A percentile compares a stretch with the other conserved stretches of the same genome.
These are phyloP conservation scores for Bombardia bombarda DNA, from an alignment of 495 filamentous ascomycete genomes.

Conservation along the genomic window DNA sequence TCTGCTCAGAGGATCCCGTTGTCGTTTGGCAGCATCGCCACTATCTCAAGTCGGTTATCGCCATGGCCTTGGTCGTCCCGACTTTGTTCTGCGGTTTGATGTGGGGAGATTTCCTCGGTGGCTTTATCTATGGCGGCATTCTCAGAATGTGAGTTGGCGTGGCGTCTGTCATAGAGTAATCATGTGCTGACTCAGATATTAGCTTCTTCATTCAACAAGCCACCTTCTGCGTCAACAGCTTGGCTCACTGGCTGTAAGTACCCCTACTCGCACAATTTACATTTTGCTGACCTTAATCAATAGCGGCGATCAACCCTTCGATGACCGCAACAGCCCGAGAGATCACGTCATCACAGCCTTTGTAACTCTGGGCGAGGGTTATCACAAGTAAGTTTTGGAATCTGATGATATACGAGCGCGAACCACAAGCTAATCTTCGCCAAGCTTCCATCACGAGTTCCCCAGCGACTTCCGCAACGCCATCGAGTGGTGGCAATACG, in stretches of 20 bases:
- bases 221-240: slow-evolving; percentile 98
- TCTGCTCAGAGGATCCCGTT: slow-evolving; percentile 85
- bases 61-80: slow-evolving; percentile 83
- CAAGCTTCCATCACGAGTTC: slow-evolving; percentile 94
- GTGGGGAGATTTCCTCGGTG: slow-evolving; percentile 87
- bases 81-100: slow-evolving; percentile 74
- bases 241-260: slow-evolving; percentile 99
- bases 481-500: slow-evolving; percentile 96
- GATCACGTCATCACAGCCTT: slow-evolving; percentile 95
- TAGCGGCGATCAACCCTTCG: slow-evolving; percentile 97
- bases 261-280: too few relatives aligned
- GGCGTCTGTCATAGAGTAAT: too few relatives aligned
- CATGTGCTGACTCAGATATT: too few relatives aligned
- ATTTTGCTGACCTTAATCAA: too few relatives aligned
- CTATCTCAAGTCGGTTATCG: slow-evolving; percentile 81
- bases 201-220: slow-evolving; percentile 98
- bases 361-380: slow-evolving; percentile 93
- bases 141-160: too few relatives aligned
- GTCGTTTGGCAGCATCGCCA: slow-evolving; percentile 93
- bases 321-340: slow-evolving; percentile 96
- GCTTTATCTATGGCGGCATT: slow-evolving; percentile 92
- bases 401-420: too few relatives aligned
- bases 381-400: slow-evolving; percentile 63
- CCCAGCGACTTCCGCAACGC: slow-evolving; percentile 98
- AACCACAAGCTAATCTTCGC: background rate